Evolutionary conservation across 345 rosid genomes (phyloP).

Genomic region (Eutrema yunnanense): DNA sequence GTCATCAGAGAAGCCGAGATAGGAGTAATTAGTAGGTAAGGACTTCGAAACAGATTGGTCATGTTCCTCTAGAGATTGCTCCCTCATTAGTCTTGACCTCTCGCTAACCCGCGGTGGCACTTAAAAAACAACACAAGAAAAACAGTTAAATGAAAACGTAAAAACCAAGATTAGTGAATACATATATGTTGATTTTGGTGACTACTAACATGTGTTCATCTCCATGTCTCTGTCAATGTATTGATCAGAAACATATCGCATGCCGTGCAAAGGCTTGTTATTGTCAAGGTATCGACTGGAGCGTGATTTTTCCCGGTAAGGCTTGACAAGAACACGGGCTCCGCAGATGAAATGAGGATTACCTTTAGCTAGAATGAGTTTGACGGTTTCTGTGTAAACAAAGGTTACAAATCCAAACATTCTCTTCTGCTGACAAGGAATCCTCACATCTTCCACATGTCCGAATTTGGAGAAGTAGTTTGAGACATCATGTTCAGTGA

Average conservation of each 20-base stretch:
- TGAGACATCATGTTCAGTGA: slow-evolving; percentile 81
- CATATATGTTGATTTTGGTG: not conserved
- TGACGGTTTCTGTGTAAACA: slow-evolving; percentile 58
- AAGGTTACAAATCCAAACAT: slow-evolving; percentile 98
- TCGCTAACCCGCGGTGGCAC: slow-evolving; percentile 40
- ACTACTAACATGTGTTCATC: slow-evolving; percentile 42
- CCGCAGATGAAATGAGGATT: slow-evolving; percentile 92
- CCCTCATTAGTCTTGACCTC: slow-evolving; percentile 43
- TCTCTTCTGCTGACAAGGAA: slow-evolving; percentile 89
- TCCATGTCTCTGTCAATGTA: slow-evolving; percentile 57
- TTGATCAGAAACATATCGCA: slow-evolving; percentile 35
- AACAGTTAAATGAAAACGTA: not conserved
- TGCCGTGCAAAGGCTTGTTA: slow-evolving; percentile 49
- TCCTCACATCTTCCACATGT: slow-evolving; percentile 89
- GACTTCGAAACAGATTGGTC: slow-evolving; percentile 44
- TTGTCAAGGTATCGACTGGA: slow-evolving; percentile 49
- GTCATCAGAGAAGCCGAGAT: slow-evolving; percentile 50
- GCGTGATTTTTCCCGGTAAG: slow-evolving; percentile 84
- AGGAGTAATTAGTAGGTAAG: slow-evolving; percentile 29
- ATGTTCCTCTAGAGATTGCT: slow-evolving; percentile 5
- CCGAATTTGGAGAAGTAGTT: slow-evolving; percentile 79
- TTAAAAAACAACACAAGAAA: slow-evolving; percentile 9
- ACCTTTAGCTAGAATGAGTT: slow-evolving; percentile 66
- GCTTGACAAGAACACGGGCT: slow-evolving; percentile 98
- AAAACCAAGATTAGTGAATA: slow-evolving; percentile 3